Conservation (phyloP, 805 yeast genomes). For the Candida piceae region DNA sequence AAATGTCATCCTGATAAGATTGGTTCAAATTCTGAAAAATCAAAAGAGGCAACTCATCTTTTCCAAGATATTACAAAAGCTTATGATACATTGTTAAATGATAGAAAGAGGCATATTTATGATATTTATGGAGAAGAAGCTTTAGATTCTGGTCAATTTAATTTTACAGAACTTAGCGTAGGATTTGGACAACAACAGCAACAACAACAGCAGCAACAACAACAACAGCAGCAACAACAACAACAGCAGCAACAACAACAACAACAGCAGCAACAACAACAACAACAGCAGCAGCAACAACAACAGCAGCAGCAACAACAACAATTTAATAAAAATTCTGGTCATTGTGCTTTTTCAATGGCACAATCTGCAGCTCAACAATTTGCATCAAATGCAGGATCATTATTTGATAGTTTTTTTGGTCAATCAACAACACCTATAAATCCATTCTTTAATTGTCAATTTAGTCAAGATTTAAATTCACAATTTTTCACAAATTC, state of each 20-base stretch:
- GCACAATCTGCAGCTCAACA: conserved; percentile 1
- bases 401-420: conserved; percentile 28
- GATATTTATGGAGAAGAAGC: conserved; percentile 49
- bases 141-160: conserved; percentile 20
- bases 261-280: background rate
- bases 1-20: conserved; percentile 85
- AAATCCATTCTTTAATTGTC: no score
- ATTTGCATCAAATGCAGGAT: conserved; percentile 19
- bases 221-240: background rate
- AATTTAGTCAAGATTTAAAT: background rate
- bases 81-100: conserved; percentile 55
- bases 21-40: conserved; percentile 34
- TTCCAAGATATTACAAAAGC: conserved; percentile 65
- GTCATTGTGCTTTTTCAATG: background rate
- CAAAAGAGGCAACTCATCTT: conserved; percentile 35
- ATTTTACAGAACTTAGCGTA: no score
- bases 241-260: background rate
- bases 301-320: background rate
- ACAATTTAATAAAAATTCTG: no score
- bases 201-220: conserved; percentile 1
- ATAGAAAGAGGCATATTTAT: conserved; percentile 40
- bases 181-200: background rate
- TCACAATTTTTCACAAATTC: no score
- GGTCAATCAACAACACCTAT: conserved; percentile 8
- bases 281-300: background rate